phyloP scores from a whole-genome alignment of 2,329 filamentous ascomycete species.

The Phialophora chinensis region DNA sequence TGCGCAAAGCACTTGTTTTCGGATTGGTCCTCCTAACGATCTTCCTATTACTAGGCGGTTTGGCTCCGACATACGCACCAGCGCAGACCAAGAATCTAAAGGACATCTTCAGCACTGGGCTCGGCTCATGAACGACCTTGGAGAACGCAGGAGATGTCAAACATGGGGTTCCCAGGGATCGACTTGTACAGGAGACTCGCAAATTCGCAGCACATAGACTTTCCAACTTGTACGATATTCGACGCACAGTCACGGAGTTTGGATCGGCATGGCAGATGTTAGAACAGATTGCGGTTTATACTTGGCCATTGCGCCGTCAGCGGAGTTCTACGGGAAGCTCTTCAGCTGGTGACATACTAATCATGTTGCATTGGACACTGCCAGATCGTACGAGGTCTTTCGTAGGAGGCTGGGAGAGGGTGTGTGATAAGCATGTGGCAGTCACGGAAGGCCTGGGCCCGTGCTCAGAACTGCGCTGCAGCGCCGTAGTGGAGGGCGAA shows the following conservation, averaged over 20 bases:
- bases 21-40: constrained; percentile 66
- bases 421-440: constrained; percentile 3
- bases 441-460: neutral
- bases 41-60: constrained; percentile 72
- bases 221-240: constrained; percentile 23
- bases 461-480: constrained; percentile 3
- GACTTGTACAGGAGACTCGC: neutral
- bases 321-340: neutral
- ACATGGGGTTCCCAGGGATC: neutral
- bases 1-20: constrained; percentile 78
- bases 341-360: neutral
- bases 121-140: constrained; percentile 21
- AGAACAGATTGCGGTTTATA: neutral
- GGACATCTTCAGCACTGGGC: constrained; percentile 35
- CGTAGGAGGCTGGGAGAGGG: neutral
- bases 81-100: constrained; percentile 37
- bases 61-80: constrained; percentile 62
- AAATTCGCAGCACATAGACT: constrained; percentile 14
- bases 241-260: constrained; percentile 11
- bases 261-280: constrained; percentile 13
- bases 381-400: neutral
- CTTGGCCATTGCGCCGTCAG: neutral
- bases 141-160: neutral
- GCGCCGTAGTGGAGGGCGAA: neutral
- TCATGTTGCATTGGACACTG: neutral